A percentile compares a stretch with the other conserved stretches of the same genome.
phyloP scores from a whole-genome alignment of 805 yeast genomes.

The Torulaspora franciscae region DNA sequence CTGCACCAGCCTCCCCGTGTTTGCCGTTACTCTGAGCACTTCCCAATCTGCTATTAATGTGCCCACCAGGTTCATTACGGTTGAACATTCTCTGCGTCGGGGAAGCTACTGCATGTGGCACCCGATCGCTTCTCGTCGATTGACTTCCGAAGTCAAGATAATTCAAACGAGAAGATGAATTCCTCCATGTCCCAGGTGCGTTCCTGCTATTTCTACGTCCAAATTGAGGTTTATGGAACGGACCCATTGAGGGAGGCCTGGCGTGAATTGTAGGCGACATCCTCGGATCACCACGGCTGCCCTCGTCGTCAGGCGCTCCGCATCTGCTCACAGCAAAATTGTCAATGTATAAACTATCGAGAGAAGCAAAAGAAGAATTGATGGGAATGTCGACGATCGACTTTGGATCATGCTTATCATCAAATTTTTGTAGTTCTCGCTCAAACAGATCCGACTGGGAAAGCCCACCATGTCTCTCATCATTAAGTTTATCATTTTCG shows the following conservation, averaged over 20 bases:
- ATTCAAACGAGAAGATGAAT: constrained; percentile 11
- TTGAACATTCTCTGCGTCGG: background rate
- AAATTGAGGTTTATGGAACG: constrained; percentile 3
- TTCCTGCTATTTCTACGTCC: constrained; percentile 4
- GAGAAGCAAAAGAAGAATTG: constrained; percentile 71
- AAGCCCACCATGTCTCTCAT: constrained; percentile 5
- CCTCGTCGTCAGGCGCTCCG: constrained; percentile 7
- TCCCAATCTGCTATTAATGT: background rate
- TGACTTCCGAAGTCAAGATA: constrained; percentile 8
- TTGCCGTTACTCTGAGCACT: background rate
- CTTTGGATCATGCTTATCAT: constrained; percentile 21
- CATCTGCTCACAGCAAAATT: constrained; percentile 38
- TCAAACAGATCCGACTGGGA: constrained; percentile 20
- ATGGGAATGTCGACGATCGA: constrained; percentile 65
- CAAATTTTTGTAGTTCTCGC: constrained; percentile 25
- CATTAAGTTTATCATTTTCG: constrained; percentile 6
- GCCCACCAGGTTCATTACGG: background rate
- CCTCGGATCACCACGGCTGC: constrained; percentile 3
- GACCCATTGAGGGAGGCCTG: constrained; percentile 18
- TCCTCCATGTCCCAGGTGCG: constrained; percentile 3
- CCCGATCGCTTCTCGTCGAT: constrained; percentile 15
- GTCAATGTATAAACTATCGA: constrained; percentile 64
- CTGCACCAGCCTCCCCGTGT: background rate
- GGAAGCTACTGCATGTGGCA: constrained; percentile 6
- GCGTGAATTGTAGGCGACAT: constrained; percentile 13